phyloP scores from a whole-genome alignment of 208 protist species.

The Angomonas deanei region DNA sequence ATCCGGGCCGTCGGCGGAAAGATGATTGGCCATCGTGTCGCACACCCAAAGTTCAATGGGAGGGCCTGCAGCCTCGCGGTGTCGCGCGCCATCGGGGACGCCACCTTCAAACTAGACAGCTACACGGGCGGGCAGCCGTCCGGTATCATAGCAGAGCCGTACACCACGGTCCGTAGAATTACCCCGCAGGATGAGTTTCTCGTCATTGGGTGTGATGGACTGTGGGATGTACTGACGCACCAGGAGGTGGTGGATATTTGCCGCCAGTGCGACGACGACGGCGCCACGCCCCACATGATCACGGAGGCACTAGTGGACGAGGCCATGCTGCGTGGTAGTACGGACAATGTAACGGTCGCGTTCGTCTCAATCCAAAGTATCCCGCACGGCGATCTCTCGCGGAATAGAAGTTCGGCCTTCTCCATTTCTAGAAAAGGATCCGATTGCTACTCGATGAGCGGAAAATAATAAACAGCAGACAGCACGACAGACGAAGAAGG shows the following conservation, averaged over 20 bases:
- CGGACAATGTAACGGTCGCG: constrained; percentile 81
- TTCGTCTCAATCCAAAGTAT: constrained; percentile 31
- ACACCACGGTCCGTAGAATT: constrained; percentile 38
- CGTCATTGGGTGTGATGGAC: constrained; percentile 87
- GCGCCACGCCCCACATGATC: constrained; percentile 29
- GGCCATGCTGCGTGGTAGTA: constrained; percentile 58
- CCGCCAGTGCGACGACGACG: constrained; percentile 19
- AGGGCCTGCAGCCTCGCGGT: constrained; percentile 81
- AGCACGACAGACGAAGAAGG: not conserved
- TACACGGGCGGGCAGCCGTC: constrained; percentile 73
- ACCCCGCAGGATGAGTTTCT: constrained; percentile 74
- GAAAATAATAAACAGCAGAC: too few species aligned
- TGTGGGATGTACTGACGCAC: constrained; percentile 90
- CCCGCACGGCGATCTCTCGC: constrained; percentile 6
- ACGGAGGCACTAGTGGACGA: constrained; percentile 59
- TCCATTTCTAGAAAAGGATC: not conserved
- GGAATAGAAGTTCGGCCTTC: not conserved
- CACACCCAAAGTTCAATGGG: constrained; percentile 79
- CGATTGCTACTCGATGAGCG: not conserved
- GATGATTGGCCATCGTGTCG: constrained; percentile 85
- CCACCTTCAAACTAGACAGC: constrained; percentile 77
- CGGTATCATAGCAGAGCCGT: constrained; percentile 65
- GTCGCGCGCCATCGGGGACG: constrained; percentile 91
- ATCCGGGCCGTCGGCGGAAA: constrained; percentile 77
- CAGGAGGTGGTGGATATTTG: constrained; percentile 74